Evolutionary conservation across 148 eudicot species (phyloP), one percentile per base, ranked within the genome.

Genomic region (Chenopodium quinoa): DNA sequence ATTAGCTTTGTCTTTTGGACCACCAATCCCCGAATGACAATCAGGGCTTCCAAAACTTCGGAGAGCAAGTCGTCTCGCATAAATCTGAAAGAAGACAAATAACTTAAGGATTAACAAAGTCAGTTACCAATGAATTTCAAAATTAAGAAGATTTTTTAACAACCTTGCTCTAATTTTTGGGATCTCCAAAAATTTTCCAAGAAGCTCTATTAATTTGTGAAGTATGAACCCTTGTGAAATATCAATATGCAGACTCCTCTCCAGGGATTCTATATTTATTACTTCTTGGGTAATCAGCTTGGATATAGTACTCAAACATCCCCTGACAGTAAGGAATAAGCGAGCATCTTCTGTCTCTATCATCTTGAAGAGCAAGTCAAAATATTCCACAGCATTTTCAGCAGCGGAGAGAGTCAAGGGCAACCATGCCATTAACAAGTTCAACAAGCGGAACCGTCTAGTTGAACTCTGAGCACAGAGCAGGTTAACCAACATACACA

Each of bases 221-320:
- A 97, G 99, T 86, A 97, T 97, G 83, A 97, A 97, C 64, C 99
- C 99, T 82, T 94, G 99, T 29, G 99, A 94, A 83, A 97, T 97
- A 75, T 97, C 97, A 80, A 97, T 94, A 81, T 89, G 99, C 77
- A 97, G 88, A 85, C 98, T 94, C 88, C 99, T 93, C 89, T 97
- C 99, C 64, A 94, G 84, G 73, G 98, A 89, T 81, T 94, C 98
- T 84, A 94, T 84, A 82, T 88, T 91, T 70, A 87, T 84, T 71
- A 97, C 98, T 91, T 97, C 99, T 83, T 92, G 94, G 71, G 90
- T 87, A 78, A 97, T 94, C 81, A 97, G 85, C 84, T 97, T 94
- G 83, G 94, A 91, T 47, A 97, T 87, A 70, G 91, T 89, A 73
- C 89, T 81, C 83, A 97, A 87, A 86, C 91, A 91, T 81, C 99